Evolutionary conservation across 805 yeast genomes (phyloP), one percentile per base, ranked within the genome.

Genomic region (Pichia deserticola): DNA sequence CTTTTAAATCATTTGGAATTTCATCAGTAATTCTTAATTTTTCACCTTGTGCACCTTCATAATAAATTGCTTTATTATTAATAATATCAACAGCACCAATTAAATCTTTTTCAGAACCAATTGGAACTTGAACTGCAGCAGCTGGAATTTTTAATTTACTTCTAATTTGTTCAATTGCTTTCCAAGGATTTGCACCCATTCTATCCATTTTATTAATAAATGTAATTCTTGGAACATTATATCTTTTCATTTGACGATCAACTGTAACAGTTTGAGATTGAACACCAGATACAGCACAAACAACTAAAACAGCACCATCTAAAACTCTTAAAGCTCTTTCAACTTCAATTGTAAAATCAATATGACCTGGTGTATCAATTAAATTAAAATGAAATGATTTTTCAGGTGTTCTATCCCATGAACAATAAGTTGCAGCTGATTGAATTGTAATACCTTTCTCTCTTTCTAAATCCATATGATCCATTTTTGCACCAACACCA

Each of bases 401-500:
- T 54, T 74, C 68, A 42, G 72, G 67, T 49, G 78, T 83, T 64
- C 86, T 87, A 51, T 84, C 84, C 99, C 99, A 93, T 45, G 95
- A 84, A 74, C 98, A 92, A 73, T 87, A 93, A 2, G 99, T 93
- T 36, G 99, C 99, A 55, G 99, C 99, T 53, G 97, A 89, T 71
- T 93, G 99, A 65, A 93, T 93, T 46, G 99, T 93, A 63, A 93
- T 93, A 69, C 99, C 99, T 67, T 93, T 93, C 69, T 93, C 99
- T 66, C 99, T 82, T 71, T 93, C 99, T 58, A 93, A 76, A 60
- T 93, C 99, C 99, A 93, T 93, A 53, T 90, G 92, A 69, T 93
- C 99, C 99, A 93, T 93, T 72, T 90, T 93, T 50, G 99, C 99
- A 53, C 99, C 99, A 51, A 93, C 98, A 57, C 89, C 84, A 67